Conservation (phyloP, 2,329 filamentous ascomycete species). For the Raffaelea albimanens region DNA sequence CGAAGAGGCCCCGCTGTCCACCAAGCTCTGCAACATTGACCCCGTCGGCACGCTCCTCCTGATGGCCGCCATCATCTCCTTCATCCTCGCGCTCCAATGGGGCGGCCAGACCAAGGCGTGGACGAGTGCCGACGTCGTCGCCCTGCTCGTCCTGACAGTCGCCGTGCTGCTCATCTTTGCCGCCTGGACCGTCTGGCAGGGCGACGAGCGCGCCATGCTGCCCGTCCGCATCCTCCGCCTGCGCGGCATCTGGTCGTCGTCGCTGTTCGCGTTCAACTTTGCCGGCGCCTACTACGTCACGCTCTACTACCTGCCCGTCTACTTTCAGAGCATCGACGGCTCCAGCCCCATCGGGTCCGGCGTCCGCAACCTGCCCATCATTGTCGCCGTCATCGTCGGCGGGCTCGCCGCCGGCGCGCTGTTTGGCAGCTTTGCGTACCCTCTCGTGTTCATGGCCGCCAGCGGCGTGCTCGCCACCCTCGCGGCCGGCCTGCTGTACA, state of each 20-base stretch:
- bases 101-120: slow-evolving; percentile 29
- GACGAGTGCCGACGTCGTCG: slow-evolving; percentile 28
- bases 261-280: slow-evolving; percentile 19
- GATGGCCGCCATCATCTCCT: slow-evolving; percentile 27
- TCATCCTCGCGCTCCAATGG: slow-evolving; percentile 34
- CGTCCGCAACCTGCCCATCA: slow-evolving; percentile 19
- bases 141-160: slow-evolving; percentile 22
- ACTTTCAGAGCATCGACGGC: slow-evolving; percentile 16
- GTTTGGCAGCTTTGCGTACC: slow-evolving; percentile 16
- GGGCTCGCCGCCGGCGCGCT: slow-evolving; percentile 17
- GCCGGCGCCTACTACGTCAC: slow-evolving; percentile 20
- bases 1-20: background rate
- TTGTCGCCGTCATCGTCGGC: slow-evolving; percentile 19
- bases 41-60: slow-evolving; percentile 31
- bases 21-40: slow-evolving; percentile 26
- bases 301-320: slow-evolving; percentile 24
- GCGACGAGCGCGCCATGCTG: slow-evolving; percentile 20
- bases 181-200: slow-evolving; percentile 13
- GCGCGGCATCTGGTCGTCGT: slow-evolving; percentile 7
- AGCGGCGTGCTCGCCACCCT: slow-evolving; percentile 17
- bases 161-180: slow-evolving; percentile 15
- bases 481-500: slow-evolving; percentile 23
- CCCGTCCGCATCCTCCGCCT: slow-evolving; percentile 13
- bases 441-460: slow-evolving; percentile 6
- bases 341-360: slow-evolving; percentile 15